Evolutionary conservation across 2,329 filamentous ascomycete genomes (phyloP), one percentile per base, ranked within the genome.

Genomic region (Epichloe coenophiala): DNA sequence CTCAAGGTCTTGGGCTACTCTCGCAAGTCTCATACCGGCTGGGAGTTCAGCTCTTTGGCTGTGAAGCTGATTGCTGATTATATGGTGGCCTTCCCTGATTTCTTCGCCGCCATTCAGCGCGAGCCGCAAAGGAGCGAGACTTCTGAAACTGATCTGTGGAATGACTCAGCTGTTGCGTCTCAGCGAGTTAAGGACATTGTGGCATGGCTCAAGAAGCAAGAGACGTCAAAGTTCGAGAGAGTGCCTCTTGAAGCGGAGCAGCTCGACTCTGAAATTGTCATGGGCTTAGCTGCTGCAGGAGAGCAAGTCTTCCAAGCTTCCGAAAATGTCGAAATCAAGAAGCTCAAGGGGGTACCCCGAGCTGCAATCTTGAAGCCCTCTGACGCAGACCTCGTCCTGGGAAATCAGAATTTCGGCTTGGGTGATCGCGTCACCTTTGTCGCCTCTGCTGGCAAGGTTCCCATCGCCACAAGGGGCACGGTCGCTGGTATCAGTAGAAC

Each of bases 191-290:
- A 95, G 71, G 93, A 97, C 64, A 95, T 98, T 55, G 86, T 82
- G 27, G 80, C 83, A 36, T 98, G 91, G 91, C 75, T 98, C 47
- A 98, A 97, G 72, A 82, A 82, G 41, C 80, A 95, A 45, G 87
- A 96, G 65, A 86, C 87, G 1, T 95, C 88, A 75, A 86, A 84
- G 57, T 94, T 98, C 58, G 91, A 97, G 67, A 84, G 84, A 56
- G 93, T 98, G n/a, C 91, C 93, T 21, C 77, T 98, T 13, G 93
- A 98, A 60, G 93, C 93, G 1, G 88, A 96, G 64, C 94, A 98
- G 65, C 81, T 98, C 4, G 93, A 98, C 65, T 95, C 89, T 0
- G 85, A 89, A 53, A 80, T 89, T 13, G 93, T 97, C 55, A 84
- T 83, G 71, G 70, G 80, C 49, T 84, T 98, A 51, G 89, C 95